These are phyloP conservation scores for Yamadazyma ubonensis DNA, from an alignment of 805 yeast species.

Conservation along the genomic window DNA sequence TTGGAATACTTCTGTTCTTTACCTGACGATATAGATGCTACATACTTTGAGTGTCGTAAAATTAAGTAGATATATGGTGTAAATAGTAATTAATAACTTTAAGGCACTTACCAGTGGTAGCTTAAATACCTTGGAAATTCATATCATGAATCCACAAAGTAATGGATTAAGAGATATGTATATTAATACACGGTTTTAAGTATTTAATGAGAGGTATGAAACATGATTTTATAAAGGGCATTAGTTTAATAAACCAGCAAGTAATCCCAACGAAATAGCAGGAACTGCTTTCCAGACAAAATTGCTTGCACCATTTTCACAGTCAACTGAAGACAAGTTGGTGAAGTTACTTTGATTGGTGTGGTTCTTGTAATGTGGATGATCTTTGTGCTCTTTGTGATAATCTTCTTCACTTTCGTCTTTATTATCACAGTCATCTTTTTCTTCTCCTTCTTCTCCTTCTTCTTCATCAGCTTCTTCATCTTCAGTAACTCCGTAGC, in stretches of 20 bases:
- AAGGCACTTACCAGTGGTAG: too few relatives aligned
- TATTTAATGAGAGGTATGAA: slow-evolving; percentile 15
- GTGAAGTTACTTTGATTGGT: slow-evolving; percentile 12
- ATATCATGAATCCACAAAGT: slow-evolving; percentile 5
- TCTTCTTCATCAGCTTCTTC: slow-evolving; percentile 6
- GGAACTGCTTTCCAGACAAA: slow-evolving; percentile 4
- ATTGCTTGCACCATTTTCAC: slow-evolving; percentile 14
- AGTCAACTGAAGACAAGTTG: slow-evolving; percentile 14
- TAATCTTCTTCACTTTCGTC: background rate
- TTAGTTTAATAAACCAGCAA: slow-evolving; percentile 11
- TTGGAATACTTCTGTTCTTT: slow-evolving; percentile 51
- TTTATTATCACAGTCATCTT: slow-evolving; percentile 2
- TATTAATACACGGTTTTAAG: background rate
- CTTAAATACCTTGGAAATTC: too few relatives aligned
- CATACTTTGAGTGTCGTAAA: slow-evolving; percentile 52
- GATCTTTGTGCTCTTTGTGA: background rate
- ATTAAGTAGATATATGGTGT: slow-evolving; percentile 14
- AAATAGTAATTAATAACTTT: too few relatives aligned
- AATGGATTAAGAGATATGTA: slow-evolving; percentile 8
- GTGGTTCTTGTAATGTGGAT: background rate
- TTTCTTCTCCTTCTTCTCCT: slow-evolving; percentile 5
- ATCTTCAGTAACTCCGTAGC: background rate
- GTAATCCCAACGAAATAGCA: slow-evolving; percentile 4
- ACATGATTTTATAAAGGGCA: slow-evolving; percentile 4
- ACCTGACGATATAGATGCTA: slow-evolving; percentile 48